Evolutionary conservation across 2,329 filamentous ascomycete species (phyloP).

Genomic region (Colletotrichum tanaceti): DNA sequence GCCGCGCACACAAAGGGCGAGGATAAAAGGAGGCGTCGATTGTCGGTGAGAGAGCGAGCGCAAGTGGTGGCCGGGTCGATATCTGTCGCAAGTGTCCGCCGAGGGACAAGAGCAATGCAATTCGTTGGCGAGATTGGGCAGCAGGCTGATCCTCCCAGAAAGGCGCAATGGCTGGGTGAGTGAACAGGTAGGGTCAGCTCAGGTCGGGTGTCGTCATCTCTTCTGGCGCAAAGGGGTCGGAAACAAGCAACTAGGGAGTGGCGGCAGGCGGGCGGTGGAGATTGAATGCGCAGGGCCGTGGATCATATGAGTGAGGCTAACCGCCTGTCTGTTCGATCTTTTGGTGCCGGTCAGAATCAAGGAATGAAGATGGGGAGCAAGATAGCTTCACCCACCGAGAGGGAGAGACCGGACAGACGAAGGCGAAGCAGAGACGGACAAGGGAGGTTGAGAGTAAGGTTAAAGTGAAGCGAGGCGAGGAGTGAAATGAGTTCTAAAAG

Average conservation of each 20-base stretch:
- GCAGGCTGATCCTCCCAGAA: constrained; percentile 18
- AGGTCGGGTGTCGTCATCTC: constrained; percentile 38
- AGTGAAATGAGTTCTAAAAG: constrained; percentile 25
- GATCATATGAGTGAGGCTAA: constrained; percentile 7
- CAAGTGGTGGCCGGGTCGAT: constrained; percentile 16
- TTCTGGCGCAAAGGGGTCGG: constrained; percentile 27
- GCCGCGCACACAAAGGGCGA: constrained; percentile 28
- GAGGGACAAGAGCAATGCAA: not conserved
- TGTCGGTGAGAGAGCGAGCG: not conserved
- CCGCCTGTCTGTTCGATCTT: not conserved
- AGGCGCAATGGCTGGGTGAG: constrained; percentile 15
- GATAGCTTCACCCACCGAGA: constrained; percentile 20
- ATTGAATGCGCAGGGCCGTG: constrained; percentile 14
- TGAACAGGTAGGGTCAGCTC: constrained; percentile 36
- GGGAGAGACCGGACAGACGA: constrained; percentile 5
- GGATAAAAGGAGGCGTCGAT: not conserved
- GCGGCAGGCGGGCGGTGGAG: constrained; percentile 2
- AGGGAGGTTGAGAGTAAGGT: constrained; percentile 23
- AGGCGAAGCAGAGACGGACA: constrained; percentile 1
- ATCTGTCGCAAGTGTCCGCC: constrained; percentile 17
- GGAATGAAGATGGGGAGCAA: constrained; percentile 11
- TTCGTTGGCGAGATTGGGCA: constrained; percentile 23
- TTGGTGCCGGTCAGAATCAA: constrained; percentile 1
- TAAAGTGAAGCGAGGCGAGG: constrained; percentile 30
- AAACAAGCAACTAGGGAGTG: constrained; percentile 16